Percentiles rank a stretch among this genome's conserved stretches.
phyloP scores from a whole-genome alignment of 1,284 basidiomycete genomes.

The Phylloboletellus chloephorus region DNA sequence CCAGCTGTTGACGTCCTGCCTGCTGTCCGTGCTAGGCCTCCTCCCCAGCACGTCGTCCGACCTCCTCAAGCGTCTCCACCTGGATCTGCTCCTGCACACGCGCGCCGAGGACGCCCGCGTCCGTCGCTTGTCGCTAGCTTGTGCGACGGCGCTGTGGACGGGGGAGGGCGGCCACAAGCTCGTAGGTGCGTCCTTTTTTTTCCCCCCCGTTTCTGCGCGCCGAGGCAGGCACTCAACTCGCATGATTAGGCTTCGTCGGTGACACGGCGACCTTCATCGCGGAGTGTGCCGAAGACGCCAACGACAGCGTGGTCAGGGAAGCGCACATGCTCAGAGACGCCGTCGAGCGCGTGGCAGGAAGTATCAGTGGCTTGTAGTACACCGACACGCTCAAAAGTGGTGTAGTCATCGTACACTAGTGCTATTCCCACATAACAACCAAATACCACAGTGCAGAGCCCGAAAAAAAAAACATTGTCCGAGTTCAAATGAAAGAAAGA shows the following conservation, averaged over 20 bases:
- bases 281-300: slow-evolving; percentile 78
- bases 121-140: slow-evolving; percentile 67
- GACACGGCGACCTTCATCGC: slow-evolving; percentile 81
- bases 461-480: too few relatives aligned
- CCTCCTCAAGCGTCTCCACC: slow-evolving; percentile 77
- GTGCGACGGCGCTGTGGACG: slow-evolving; percentile 74
- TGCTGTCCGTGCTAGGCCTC: slow-evolving; percentile 16
- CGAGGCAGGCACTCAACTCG: too few relatives aligned
- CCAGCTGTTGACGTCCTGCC: slow-evolving; percentile 16
- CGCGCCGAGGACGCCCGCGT: slow-evolving; percentile 70
- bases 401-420: too few relatives aligned
- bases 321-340: slow-evolving; percentile 60
- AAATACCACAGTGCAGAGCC: too few relatives aligned
- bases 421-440: too few relatives aligned
- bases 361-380: slow-evolving; percentile 48
- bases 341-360: slow-evolving; percentile 65
- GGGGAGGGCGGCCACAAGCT: slow-evolving; percentile 69
- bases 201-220: too few relatives aligned
- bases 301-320: slow-evolving; percentile 67
- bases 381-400: too few relatives aligned
- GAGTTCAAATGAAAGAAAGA: too few relatives aligned
- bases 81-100: slow-evolving; percentile 81
- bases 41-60: slow-evolving; percentile 24
- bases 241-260: slow-evolving; percentile 63
- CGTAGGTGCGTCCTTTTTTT: slow-evolving; percentile 52